phyloP scores from a whole-genome alignment of 495 filamentous ascomycete genomes.

The Jackrogersella multiformis region DNA sequence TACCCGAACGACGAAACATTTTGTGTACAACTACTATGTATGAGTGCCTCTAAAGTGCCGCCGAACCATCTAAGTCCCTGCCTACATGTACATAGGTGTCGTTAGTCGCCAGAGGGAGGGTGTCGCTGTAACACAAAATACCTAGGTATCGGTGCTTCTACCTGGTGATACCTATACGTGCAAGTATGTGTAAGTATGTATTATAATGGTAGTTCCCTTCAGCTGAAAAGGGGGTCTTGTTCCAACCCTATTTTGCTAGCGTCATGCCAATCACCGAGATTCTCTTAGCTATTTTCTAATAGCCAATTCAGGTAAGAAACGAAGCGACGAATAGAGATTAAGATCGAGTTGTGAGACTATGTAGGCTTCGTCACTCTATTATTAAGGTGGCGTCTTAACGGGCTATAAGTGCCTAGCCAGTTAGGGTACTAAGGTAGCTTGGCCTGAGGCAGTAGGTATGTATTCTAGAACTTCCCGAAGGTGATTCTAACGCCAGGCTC shows the following conservation, averaged over 20 bases:
- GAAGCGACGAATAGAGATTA: slow-evolving; percentile 1
- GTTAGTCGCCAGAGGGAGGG: neutral
- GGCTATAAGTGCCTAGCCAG: neutral
- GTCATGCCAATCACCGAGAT: slow-evolving; percentile 16
- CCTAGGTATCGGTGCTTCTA: neutral
- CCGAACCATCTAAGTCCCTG: no score
- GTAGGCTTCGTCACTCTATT: neutral
- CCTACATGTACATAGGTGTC: no score
- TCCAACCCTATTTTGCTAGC: slow-evolving; percentile 12
- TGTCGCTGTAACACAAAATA: slow-evolving; percentile 5
- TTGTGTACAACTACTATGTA: neutral
- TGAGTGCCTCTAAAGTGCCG: neutral
- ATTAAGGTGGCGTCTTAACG: slow-evolving; percentile 13
- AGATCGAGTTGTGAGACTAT: neutral
- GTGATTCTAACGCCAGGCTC: slow-evolving; percentile 5
- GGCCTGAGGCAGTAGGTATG: neutral
- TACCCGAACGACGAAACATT: slow-evolving; percentile 28
- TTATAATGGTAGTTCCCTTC: slow-evolving; percentile 21
- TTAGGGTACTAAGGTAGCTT: neutral
- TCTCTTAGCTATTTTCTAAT: neutral
- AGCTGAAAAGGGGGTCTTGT: slow-evolving; percentile 27
- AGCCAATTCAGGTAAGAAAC: neutral
- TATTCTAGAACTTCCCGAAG: slow-evolving; percentile 9
- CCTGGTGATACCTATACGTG: neutral
- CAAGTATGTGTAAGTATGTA: neutral